Evolutionary conservation across 805 yeast species (phyloP), one percentile per base, ranked within the genome.

Genomic region (Candida sakaeoensis): DNA sequence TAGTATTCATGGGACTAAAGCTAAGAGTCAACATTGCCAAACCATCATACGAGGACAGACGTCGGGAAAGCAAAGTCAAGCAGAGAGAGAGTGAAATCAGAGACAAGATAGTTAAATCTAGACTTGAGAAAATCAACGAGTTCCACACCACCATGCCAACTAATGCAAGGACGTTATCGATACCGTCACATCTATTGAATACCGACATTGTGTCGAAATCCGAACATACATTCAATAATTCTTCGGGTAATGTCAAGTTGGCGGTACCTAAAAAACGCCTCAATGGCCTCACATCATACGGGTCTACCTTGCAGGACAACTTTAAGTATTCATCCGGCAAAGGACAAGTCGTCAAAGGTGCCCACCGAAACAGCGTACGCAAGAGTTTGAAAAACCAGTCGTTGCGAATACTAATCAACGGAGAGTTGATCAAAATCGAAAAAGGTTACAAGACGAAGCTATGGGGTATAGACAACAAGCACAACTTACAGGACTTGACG

Each of bases 391-490:
- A 57, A 19, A 65, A 71, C 38, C 75, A 81, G 47, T 81, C 95
- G 0, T 68, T 86, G 46, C 72, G 97, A 49, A 72, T 83, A 2
- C 69, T 66, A 44, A 70, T 75, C 43, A 78, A 74, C 51, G 87
- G 82, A 5, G 74, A 61, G 33, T 61, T 77, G 39, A 34, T 24
- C 3, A 80, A 76, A 58, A 67, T 68, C 4, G 61, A 84, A 41
- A 77, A 76, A 50, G 68, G 82, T 48, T 74, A 73, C 50, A 88
- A 89, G 62, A 78, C 82, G 23, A 89, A 89, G 56, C 71, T 93
- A 29, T 91, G 99, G 99, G 98, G 98, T 3, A 73, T 78, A 45
- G 89, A 85, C 48, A 85, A 85, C 63, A 73, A 77, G 46, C 82
- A 75, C 51, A 66, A 72, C 2, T 57, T 72, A 2, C 70, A 73